Evolutionary conservation across 345 rosid species (phyloP).

Genomic region (Corymbia maculata): DNA sequence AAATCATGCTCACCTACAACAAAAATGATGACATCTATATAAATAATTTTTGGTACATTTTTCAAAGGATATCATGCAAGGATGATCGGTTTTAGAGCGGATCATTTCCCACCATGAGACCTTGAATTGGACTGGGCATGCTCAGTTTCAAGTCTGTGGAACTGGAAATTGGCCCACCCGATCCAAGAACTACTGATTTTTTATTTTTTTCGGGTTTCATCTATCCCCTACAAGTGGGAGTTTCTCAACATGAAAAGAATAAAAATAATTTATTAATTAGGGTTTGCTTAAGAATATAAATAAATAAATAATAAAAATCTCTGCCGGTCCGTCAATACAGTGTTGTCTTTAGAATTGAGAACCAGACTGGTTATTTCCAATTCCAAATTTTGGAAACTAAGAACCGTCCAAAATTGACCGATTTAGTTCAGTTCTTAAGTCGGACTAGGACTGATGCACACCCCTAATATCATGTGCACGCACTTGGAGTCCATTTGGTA

Average conservation of each 20-base stretch:
- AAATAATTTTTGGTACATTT: neutral
- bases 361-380: rapidly evolving
- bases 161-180: too few relatives aligned
- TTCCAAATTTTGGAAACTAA: rapidly evolving
- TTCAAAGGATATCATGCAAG: neutral
- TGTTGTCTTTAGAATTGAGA: rapidly evolving
- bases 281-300: too few relatives aligned
- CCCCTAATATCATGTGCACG: neutral
- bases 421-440: rapidly evolving
- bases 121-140: rapidly evolving
- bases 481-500: neutral
- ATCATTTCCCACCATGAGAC: too few relatives aligned
- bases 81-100: rapidly evolving
- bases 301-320: too few relatives aligned
- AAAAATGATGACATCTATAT: neutral
- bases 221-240: too few relatives aligned
- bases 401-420: rapidly evolving
- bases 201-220: rapidly evolving
- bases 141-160: too few relatives aligned
- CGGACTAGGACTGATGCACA: neutral
- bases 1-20: neutral
- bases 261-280: too few relatives aligned
- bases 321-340: rapidly evolving
- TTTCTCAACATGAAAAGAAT: too few relatives aligned
- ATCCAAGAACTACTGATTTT: too few relatives aligned